Evolutionary conservation across 768 basidiomycete species (phyloP).

Genomic region (Phaffia australis): DNA sequence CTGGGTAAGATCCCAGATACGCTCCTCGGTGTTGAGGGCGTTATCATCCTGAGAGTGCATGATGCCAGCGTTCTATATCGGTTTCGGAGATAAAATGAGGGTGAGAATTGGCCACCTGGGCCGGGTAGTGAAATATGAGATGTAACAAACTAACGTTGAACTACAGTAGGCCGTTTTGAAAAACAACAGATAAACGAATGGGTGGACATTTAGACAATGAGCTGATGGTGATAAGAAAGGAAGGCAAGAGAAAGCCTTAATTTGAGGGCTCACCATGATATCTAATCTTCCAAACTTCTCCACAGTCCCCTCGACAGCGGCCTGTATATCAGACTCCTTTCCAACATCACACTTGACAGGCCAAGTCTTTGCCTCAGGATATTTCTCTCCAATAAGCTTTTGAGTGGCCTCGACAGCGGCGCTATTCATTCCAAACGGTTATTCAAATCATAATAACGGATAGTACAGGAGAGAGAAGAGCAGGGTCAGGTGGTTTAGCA

Average conservation of each 20-base stretch:
- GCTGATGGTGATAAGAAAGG: background rate
- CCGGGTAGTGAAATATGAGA: background rate
- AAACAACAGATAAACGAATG: background rate
- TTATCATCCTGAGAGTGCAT: slow-evolving; percentile 95
- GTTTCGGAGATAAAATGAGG: slow-evolving; percentile 12
- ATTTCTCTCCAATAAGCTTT: slow-evolving; percentile 53
- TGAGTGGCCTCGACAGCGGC: slow-evolving; percentile 59
- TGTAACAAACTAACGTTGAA: slow-evolving; percentile 16
- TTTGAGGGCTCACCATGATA: slow-evolving; percentile 58
- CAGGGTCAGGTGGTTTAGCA: background rate
- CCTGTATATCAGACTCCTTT: slow-evolving; percentile 76
- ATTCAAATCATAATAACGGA: background rate
- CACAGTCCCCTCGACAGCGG: slow-evolving; percentile 66
- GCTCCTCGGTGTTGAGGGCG: slow-evolving; percentile 90
- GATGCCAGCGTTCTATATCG: slow-evolving; percentile 51
- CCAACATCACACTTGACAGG: slow-evolving; percentile 75
- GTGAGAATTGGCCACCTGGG: background rate
- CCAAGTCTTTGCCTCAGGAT: slow-evolving; percentile 52
- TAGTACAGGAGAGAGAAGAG: background rate
- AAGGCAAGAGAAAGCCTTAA: background rate
- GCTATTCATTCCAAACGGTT: slow-evolving; percentile 2
- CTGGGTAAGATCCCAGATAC: slow-evolving; percentile 61
- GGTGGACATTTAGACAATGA: background rate
- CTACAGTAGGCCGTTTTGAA: background rate
- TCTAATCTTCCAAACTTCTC: slow-evolving; percentile 85